Percentiles rank a stretch among this genome's conserved stretches.
These are phyloP conservation scores for Xylaria curta DNA, from an alignment of 495 filamentous ascomycete species.

Conservation along the genomic window DNA sequence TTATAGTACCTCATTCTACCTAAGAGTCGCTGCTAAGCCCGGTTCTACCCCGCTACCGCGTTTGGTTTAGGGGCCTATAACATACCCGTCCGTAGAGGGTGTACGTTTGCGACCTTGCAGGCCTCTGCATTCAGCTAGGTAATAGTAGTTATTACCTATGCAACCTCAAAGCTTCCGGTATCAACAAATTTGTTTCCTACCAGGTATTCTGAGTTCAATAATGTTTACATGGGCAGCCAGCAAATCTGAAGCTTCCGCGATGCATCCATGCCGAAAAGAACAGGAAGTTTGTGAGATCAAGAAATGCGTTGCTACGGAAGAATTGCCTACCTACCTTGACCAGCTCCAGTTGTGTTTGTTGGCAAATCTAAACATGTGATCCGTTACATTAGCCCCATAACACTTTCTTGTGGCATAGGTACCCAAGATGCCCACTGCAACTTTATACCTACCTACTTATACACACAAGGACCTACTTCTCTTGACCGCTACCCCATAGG, in stretches of 20 bases:
- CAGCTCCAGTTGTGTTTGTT: not conserved
- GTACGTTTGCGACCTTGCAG: conserved; percentile 1
- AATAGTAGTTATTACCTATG: not conserved
- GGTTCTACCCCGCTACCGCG: not conserved
- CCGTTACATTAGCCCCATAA: not conserved
- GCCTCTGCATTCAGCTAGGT: conserved; percentile 1
- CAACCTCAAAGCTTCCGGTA: not conserved
- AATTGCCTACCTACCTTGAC: not conserved
- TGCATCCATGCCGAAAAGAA: not conserved
- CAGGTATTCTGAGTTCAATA: not conserved
- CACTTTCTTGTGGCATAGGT: not conserved
- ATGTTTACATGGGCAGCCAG: not conserved
- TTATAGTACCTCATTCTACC: not conserved
- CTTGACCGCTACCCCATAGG: not conserved
- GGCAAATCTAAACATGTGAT: conserved; percentile 7
- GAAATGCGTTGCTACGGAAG: not conserved
- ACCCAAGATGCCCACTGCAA: not conserved
- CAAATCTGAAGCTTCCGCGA: not conserved
- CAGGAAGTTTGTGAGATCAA: not conserved
- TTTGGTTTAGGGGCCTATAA: conserved; percentile 5
- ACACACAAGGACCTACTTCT: not conserved
- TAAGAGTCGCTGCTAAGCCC: not conserved
- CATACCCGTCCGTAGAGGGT: not conserved
- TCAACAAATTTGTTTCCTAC: not conserved
- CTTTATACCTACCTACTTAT: not conserved